Evolutionary conservation across 495 filamentous ascomycete species (phyloP).

Genomic region (Aspergillus mulundensis): DNA sequence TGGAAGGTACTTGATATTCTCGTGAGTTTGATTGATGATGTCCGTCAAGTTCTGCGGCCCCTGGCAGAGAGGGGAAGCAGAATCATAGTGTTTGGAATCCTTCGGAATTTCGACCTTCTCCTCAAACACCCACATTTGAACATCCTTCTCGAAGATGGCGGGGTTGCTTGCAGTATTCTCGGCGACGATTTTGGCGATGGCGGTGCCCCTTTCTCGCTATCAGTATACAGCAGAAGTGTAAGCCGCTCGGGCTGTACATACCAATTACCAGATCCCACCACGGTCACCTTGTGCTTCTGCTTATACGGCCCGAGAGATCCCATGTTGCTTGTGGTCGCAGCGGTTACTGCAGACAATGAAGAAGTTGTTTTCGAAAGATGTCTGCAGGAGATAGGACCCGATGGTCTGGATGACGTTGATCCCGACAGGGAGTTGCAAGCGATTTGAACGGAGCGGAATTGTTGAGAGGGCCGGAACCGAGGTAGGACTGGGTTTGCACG

Average conservation of each 20-base stretch:
- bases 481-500: constrained; percentile 16
- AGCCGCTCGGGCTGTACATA: constrained; percentile 32
- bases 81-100: constrained; percentile 56
- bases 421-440: background rate
- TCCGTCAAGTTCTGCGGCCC: constrained; percentile 78
- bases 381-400: constrained; percentile 13
- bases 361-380: constrained; percentile 16
- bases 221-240: background rate
- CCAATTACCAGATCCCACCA: constrained; percentile 98
- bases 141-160: constrained; percentile 76
- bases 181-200: constrained; percentile 94
- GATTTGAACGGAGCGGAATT: constrained; percentile 12
- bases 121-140: constrained; percentile 98
- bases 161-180: constrained; percentile 79
- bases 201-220: constrained; percentile 65
- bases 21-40: constrained; percentile 87
- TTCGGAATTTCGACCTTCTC: constrained; percentile 75
- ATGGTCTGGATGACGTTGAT: background rate
- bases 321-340: constrained; percentile 26
- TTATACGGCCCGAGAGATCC: constrained; percentile 40
- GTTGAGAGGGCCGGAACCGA: constrained; percentile 17
- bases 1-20: constrained; percentile 97
- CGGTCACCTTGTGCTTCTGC: constrained; percentile 87
- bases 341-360: background rate
- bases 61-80: constrained; percentile 49